Evolutionary conservation across 2,329 filamentous ascomycete genomes (phyloP).

Genomic region (Fusarium drepaniforme): DNA sequence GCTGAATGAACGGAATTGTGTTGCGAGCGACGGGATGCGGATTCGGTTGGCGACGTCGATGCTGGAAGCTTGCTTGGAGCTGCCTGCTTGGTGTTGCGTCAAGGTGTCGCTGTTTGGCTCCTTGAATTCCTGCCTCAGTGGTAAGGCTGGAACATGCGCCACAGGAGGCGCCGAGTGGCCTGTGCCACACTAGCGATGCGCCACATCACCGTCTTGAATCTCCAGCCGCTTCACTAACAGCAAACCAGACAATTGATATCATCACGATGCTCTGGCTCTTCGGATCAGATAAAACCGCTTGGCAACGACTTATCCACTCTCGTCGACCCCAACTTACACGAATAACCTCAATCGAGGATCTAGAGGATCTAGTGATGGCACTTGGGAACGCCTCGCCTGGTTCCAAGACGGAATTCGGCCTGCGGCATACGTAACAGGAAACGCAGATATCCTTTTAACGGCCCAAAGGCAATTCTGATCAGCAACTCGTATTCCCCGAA

Average conservation of each 20-base stretch:
- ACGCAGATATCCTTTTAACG: not conserved
- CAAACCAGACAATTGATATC: not conserved
- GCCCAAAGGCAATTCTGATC: slow-evolving; percentile 15
- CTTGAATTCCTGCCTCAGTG: slow-evolving; percentile 43
- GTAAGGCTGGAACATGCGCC: slow-evolving; percentile 41
- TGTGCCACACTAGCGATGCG: not conserved
- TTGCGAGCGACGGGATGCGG: slow-evolving; percentile 3
- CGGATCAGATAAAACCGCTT: slow-evolving; percentile 1
- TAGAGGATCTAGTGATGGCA: slow-evolving; percentile 2
- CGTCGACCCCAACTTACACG: slow-evolving; percentile 4
- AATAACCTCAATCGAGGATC: not conserved
- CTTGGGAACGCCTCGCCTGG: not conserved
- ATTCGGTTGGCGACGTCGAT: slow-evolving; percentile 33
- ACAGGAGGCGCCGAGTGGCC: not conserved
- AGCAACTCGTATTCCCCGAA: slow-evolving; percentile 22
- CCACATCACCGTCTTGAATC: slow-evolving; percentile 7
- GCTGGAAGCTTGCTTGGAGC: slow-evolving; percentile 33
- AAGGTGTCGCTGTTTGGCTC: slow-evolving; percentile 34
- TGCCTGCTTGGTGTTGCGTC: slow-evolving; percentile 34
- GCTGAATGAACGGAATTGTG: not conserved
- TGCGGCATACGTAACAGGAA: slow-evolving; percentile 6
- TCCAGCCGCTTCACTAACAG: not conserved
- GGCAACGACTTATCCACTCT: not conserved
- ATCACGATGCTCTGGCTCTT: not conserved
- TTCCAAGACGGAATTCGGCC: slow-evolving; percentile 1